Evolutionary conservation across 768 basidiomycete genomes (phyloP), one percentile per base, ranked within the genome.

Genomic region (Hericium alpestre): DNA sequence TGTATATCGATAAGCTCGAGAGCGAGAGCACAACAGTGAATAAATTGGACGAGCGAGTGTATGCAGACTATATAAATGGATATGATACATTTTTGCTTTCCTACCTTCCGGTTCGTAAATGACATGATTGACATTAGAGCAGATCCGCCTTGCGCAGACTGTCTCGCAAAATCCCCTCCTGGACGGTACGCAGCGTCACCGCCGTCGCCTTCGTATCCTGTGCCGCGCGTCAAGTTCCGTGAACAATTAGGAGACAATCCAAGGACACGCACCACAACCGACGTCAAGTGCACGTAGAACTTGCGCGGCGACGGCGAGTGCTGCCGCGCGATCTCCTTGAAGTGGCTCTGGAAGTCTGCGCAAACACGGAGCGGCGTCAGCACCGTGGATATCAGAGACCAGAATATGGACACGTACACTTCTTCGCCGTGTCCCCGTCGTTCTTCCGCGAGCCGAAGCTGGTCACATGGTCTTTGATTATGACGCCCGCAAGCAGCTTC

Each of bases 191-290:
- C 43, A 90, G 70, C 2, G 88, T 90, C 22, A 78, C 75, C 25
- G 85, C 86, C 2, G 88, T 90, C 7, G 85, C 80, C 61, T 79
- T 76, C 1, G 85, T 89, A 62, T 90, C 87, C 87, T 90, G 64
- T 39, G 55, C 46, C 56, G 55, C 12, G 58, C 56, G 56, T 55
- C 55, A 43, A 58, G 47, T 10, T 32, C 8, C 18, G 22, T 37
- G 51, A 50, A 46, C 43, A 16, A 54, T 65, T 51, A 65, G 53
- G 20, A 54, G 38, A 47, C 27, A 38, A 39, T 32, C 56, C 38
- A 13, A 53, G 40, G 52, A 39, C 4, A 23, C 18, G 69, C 65
- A 90, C 87, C 60, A 90, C 80, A 52, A 89, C 86, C 52, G 86
- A 86, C 38, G 88, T 90, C 40, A 86, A 74, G 72, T 89, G 84